Conservation (phyloP, 257 asterid genomes). For the Solanum peruvianum region DNA sequence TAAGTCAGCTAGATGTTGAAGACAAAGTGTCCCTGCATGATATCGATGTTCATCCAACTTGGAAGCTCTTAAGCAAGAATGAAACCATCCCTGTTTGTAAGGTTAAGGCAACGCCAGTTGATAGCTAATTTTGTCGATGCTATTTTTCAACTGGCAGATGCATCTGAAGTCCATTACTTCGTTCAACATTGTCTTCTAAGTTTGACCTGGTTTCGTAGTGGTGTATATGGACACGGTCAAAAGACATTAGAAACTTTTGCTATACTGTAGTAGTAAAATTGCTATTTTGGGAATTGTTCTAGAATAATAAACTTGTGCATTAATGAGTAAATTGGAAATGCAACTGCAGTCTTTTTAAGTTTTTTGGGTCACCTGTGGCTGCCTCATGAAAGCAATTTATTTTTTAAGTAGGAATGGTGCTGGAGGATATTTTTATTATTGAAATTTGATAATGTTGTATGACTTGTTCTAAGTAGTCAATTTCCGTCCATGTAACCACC, state of each 20-base stretch:
- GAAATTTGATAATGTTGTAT: background rate
- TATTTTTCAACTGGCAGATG: background rate
- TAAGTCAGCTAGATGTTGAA: constrained; percentile 74
- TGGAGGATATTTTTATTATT: background rate
- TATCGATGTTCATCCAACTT: constrained; percentile 49
- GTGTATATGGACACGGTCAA: background rate
- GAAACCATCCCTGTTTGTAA: constrained; percentile 73
- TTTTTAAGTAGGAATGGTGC: background rate
- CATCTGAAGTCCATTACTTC: background rate
- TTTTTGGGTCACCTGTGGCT: background rate
- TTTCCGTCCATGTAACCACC: background rate
- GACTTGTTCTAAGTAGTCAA: background rate
- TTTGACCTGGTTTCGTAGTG: background rate
- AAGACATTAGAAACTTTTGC: background rate
- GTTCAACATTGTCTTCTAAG: background rate
- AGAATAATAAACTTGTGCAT: background rate
- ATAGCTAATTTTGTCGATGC: background rate
- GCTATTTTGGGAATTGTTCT: background rate
- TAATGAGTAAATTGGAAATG: background rate
- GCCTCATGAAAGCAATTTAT: background rate
- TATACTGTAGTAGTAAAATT: background rate
- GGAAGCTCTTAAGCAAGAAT: constrained; percentile 81
- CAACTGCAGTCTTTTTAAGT: background rate
- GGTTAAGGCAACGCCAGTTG: constrained; percentile 35
- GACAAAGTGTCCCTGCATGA: constrained; percentile 53